Conservation (phyloP, 1,284 basidiomycete genomes). For the Leccinum solheimii region DNA sequence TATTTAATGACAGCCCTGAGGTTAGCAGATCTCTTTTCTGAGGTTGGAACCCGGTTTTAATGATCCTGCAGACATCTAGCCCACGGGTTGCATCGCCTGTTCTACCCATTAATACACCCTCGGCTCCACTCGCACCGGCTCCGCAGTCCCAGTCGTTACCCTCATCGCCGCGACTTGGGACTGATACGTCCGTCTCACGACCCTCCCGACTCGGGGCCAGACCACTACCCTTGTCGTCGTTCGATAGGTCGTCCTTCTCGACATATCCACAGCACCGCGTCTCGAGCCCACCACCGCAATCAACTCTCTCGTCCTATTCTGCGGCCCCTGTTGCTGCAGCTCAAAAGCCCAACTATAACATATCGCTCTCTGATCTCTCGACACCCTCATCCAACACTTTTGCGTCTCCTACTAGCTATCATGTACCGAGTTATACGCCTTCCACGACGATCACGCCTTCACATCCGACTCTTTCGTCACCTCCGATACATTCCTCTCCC, state of each 20-base stretch:
- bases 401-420: conserved; percentile 15
- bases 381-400: conserved; percentile 17
- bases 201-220: conserved; percentile 43
- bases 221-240: conserved; percentile 38
- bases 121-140: conserved; percentile 25
- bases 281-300: conserved; percentile 19
- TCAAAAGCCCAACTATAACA: conserved; percentile 56
- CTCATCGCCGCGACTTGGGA: conserved; percentile 39
- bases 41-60: conserved; percentile 9
- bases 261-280: conserved; percentile 19
- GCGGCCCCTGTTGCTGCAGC: conserved; percentile 18
- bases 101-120: conserved; percentile 13
- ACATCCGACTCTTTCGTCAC: conserved; percentile 31
- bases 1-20: conserved; percentile 48
- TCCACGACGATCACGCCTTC: conserved; percentile 23
- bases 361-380: conserved; percentile 38
- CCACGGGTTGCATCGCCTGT: conserved; percentile 12
- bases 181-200: conserved; percentile 29
- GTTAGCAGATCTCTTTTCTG: conserved; percentile 12
- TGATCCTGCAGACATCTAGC: conserved; percentile 18
- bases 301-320: conserved; percentile 13
- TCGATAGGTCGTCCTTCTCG: conserved; percentile 37
- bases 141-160: conserved; percentile 41
- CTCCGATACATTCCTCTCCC: conserved; percentile 40
- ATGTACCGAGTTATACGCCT: conserved; percentile 19